phyloP scores from a whole-genome alignment of 495 filamentous ascomycete genomes.

The Aspergillus wentii region DNA sequence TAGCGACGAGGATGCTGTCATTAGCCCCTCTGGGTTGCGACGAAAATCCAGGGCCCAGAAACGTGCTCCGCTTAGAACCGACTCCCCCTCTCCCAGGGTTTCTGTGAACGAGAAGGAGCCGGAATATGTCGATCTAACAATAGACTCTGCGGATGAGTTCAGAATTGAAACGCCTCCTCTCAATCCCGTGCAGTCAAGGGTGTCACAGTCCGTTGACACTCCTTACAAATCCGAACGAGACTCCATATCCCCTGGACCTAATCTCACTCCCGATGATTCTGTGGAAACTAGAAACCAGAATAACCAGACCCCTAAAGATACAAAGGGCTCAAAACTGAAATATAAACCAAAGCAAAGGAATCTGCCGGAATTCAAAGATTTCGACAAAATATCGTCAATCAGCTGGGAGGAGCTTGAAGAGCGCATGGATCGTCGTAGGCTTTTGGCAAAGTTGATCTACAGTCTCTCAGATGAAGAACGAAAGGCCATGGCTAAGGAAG shows the following conservation, averaged over 20 bases:
- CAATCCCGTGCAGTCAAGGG: slow-evolving; percentile 15
- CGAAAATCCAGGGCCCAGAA: slow-evolving; percentile 6
- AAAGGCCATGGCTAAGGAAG: slow-evolving; percentile 3
- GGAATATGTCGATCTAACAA: slow-evolving; percentile 27
- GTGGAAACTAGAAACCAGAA: slow-evolving; percentile 1
- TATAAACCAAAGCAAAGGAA: not conserved
- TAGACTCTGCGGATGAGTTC: slow-evolving; percentile 19
- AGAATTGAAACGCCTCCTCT: slow-evolving; percentile 22
- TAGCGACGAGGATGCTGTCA: slow-evolving; percentile 22
- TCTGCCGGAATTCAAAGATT: slow-evolving; percentile 21
- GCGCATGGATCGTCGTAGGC: slow-evolving; percentile 25
- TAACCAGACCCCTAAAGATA: too few relatives aligned
- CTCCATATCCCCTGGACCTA: slow-evolving; percentile 14
- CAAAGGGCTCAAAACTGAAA: not conserved
- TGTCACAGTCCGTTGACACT: slow-evolving; percentile 1
- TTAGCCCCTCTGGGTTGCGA: slow-evolving; percentile 14
- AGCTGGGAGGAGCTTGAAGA: slow-evolving; percentile 18
- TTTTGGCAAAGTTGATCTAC: slow-evolving; percentile 23
- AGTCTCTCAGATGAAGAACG: slow-evolving; percentile 12
- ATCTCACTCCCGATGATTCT: slow-evolving; percentile 3
- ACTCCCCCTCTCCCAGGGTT: slow-evolving; percentile 7
- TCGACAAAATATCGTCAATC: slow-evolving; percentile 16
- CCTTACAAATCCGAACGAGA: slow-evolving; percentile 3
- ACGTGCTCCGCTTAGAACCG: slow-evolving; percentile 6
- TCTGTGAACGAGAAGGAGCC: slow-evolving; percentile 1